Evolutionary conservation across 2,329 filamentous ascomycete species (phyloP).

Genomic region (Phyllosticta citribraziliensis): DNA sequence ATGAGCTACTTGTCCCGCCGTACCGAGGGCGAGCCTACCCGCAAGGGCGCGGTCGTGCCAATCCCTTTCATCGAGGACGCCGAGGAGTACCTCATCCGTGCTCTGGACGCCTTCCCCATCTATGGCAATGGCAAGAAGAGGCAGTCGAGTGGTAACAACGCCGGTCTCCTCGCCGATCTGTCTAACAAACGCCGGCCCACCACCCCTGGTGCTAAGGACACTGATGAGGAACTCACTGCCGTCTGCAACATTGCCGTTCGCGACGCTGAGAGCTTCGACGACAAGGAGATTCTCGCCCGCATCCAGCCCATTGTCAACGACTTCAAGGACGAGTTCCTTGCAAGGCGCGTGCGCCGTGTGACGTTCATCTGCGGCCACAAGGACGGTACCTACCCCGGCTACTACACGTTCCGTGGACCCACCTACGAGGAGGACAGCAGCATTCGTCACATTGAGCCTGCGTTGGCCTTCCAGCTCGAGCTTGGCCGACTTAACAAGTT

Average conservation of each 20-base stretch:
- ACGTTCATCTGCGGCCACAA: conserved; percentile 95
- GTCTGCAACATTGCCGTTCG: conserved; percentile 89
- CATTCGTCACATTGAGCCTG: conserved; percentile 94
- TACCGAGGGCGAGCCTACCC: conserved; percentile 60
- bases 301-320: conserved; percentile 68
- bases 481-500: conserved; percentile 90
- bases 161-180: conserved; percentile 59
- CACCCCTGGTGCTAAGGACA: conserved; percentile 40
- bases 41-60: conserved; percentile 91
- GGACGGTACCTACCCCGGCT: conserved; percentile 89
- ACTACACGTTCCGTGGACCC: conserved; percentile 97
- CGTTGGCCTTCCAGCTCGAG: conserved; percentile 96
- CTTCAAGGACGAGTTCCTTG: conserved; percentile 73
- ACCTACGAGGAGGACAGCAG: conserved; percentile 82
- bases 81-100: conserved; percentile 75
- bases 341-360: conserved; percentile 74
- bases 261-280: conserved; percentile 74
- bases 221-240: conserved; percentile 70
- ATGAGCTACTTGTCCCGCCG: conserved; percentile 79
- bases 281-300: conserved; percentile 68
- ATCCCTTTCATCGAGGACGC: conserved; percentile 83
- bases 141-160: conserved; percentile 34
- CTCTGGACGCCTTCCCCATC: conserved; percentile 70
- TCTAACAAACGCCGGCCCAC: conserved; percentile 57
- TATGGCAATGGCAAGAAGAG: conserved; percentile 46